These are phyloP conservation scores for Kuraishia ogatae DNA, from an alignment of 805 yeast species.

Conservation along the genomic window DNA sequence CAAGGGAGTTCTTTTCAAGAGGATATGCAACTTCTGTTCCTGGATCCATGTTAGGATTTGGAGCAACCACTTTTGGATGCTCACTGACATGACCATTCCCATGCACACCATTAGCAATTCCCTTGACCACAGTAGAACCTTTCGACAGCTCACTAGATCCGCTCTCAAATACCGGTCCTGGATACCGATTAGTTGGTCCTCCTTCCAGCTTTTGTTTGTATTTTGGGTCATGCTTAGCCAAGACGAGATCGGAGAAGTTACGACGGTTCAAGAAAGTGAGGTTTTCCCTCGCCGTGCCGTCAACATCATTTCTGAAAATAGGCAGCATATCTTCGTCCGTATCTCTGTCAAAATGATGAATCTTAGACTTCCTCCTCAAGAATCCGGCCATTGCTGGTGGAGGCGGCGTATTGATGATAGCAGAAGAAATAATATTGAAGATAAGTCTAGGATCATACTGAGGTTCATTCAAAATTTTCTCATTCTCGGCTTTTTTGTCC, in stretches of 20 bases:
- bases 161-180: slow-evolving; percentile 27
- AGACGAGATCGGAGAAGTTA: slow-evolving; percentile 65
- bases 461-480: slow-evolving; percentile 36
- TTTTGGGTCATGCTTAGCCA: slow-evolving; percentile 27
- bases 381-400: slow-evolving; percentile 78
- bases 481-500: slow-evolving; percentile 27
- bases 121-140: neutral
- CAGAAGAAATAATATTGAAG: slow-evolving; percentile 81
- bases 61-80: neutral
- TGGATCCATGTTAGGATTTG: slow-evolving; percentile 2
- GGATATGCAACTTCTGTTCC: slow-evolving; percentile 36
- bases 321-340: slow-evolving; percentile 82
- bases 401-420: slow-evolving; percentile 89
- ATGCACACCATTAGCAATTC: neutral
- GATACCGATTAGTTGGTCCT: slow-evolving; percentile 14
- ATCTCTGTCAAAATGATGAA: slow-evolving; percentile 55
- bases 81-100: neutral
- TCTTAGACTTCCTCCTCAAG: slow-evolving; percentile 55
- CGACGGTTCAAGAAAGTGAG: slow-evolving; percentile 49
- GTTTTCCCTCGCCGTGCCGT: slow-evolving; percentile 39
- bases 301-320: slow-evolving; percentile 51
- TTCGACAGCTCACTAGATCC: neutral
- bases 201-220: neutral
- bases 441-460: slow-evolving; percentile 68
- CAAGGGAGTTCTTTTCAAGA: slow-evolving; percentile 44